Base-by-base conservation (phyloP, 768 basidiomycete species). In the Calocera cornea region DNA sequence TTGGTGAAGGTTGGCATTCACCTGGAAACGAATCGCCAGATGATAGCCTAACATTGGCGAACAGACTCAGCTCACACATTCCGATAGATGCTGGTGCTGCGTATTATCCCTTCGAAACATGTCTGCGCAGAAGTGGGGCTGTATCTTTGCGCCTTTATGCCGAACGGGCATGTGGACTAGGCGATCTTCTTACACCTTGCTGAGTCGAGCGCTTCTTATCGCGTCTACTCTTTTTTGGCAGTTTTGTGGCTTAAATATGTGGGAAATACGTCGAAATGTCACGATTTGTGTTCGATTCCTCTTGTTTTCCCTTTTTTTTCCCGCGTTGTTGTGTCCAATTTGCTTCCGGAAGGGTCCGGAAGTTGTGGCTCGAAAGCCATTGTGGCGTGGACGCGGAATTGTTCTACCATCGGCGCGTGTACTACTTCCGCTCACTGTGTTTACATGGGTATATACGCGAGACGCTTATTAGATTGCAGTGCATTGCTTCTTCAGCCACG, bases 401-500 rank as follows among this genome's bases (percentile, higher is more conserved):
- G n/a, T n/a, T n/a, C n/a, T n/a, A n/a, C n/a, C n/a, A n/a, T n/a
- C n/a, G n/a, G n/a, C n/a, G n/a, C n/a, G n/a, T n/a, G n/a, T n/a
- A n/a, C n/a, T n/a, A n/a, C n/a, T n/a, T n/a, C n/a, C n/a, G n/a
- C n/a, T n/a, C n/a, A n/a, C n/a, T n/a, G n/a, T n/a, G n/a, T n/a
- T n/a, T n/a, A n/a, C n/a, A n/a, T n/a, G n/a, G n/a, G n/a, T n/a
- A n/a, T n/a, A n/a, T n/a, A n/a, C n/a, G n/a, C n/a, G n/a, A n/a
- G 7, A 47, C 3, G 16, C 19, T 19, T 19, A 8, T 70, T 65
- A 72, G 3, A 75, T 63, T n/a, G 70, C 49, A 54, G 36, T 50
- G 65, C 76, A 77, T 65, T 75, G 71, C 71, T 70, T 73, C 68
- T 74, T 71, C 40, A 79, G 66, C 78, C 77, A 81, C 40, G 69